These are phyloP conservation scores for Pachysandra terminalis DNA, from an alignment of 164 flowering plant genomes.

Conservation along the genomic window DNA sequence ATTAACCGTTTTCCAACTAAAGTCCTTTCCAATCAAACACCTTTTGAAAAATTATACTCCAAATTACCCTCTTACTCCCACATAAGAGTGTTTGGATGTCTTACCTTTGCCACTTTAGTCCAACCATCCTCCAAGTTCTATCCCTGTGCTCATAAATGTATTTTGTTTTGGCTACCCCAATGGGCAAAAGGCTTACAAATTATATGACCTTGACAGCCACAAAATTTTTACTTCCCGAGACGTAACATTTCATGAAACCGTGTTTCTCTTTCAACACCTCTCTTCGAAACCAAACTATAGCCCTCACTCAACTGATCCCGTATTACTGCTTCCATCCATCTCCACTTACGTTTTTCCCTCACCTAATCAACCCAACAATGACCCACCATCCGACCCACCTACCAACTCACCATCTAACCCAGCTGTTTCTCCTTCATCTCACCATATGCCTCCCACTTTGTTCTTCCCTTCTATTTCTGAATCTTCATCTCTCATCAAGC, in stretches of 20 bases:
- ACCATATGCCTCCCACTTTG: neutral
- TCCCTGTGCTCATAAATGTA: neutral
- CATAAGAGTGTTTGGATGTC: slow-evolving; percentile 12
- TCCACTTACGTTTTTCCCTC: neutral
- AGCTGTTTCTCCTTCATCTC: neutral
- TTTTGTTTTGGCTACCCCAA: neutral
- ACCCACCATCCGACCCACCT: neutral
- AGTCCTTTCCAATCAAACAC: neutral
- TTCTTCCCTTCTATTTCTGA: neutral
- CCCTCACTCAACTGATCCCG: neutral
- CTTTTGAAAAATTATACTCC: neutral
- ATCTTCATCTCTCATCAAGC: neutral
- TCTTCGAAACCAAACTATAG: neutral
- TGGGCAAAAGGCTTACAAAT: neutral
- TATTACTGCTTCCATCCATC: neutral
- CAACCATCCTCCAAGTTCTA: neutral
- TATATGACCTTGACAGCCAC: neutral
- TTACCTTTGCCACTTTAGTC: slow-evolving; percentile 5
- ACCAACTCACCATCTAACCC: too few species aligned
- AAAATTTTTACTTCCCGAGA: neutral
- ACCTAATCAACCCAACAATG: neutral
- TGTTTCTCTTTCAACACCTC: neutral
- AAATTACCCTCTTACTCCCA: neutral
- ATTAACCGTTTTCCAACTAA: neutral
- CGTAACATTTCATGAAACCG: neutral